phyloP scores from a whole-genome alignment of 2,329 filamentous ascomycete species.

The Parascedosporium putredinis region DNA sequence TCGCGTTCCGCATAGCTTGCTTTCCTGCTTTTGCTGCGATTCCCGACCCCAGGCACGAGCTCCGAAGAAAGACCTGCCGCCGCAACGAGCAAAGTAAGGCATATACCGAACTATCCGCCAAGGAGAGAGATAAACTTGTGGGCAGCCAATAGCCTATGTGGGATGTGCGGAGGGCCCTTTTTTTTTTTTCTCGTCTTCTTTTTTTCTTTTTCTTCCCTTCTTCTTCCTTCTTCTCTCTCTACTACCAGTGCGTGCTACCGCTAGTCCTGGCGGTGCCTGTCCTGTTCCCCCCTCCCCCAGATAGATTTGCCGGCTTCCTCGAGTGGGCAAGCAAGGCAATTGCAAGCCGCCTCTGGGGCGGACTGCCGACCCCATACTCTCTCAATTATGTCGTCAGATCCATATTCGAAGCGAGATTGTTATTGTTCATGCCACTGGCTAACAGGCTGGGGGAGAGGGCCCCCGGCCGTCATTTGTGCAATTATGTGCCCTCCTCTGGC shows the following conservation, averaged over 20 bases:
- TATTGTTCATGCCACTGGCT: not conserved
- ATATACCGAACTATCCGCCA: not conserved
- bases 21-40: no score
- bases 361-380: not conserved
- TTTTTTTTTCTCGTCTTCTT: no score
- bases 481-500: no score
- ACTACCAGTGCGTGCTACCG: no score
- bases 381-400: constrained; percentile 2
- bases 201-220: no score
- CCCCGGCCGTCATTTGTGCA: constrained; percentile 3
- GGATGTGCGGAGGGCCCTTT: no score
- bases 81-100: not conserved
- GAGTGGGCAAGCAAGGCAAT: not conserved
- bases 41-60: no score
- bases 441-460: not conserved
- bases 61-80: no score
- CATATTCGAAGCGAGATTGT: constrained; percentile 7
- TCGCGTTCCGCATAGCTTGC: no score
- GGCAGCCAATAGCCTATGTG: constrained; percentile 2
- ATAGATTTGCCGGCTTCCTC: constrained; percentile 6
- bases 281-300: no score
- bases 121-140: constrained; percentile 3
- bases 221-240: no score
- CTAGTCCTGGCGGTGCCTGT: no score
- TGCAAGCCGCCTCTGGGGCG: not conserved